These are phyloP conservation scores for Talaromyces wortmannii DNA, from an alignment of 495 filamentous ascomycete genomes.

Conservation along the genomic window DNA sequence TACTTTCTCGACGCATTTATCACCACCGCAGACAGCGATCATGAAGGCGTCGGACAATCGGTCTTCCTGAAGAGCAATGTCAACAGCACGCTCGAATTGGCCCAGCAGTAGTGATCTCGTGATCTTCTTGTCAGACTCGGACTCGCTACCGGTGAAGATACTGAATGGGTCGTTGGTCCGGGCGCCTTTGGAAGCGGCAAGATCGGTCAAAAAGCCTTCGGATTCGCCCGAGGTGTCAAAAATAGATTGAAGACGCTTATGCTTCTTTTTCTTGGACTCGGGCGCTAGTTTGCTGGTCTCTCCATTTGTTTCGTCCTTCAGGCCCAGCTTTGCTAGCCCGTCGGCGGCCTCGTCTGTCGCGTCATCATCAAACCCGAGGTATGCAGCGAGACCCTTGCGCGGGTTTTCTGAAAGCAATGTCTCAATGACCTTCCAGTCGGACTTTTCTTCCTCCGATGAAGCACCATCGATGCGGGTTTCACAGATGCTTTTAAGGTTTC, in stretches of 20 bases:
- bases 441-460: slow-evolving; percentile 81
- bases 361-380: slow-evolving; percentile 76
- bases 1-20: slow-evolving; percentile 88
- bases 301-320: slow-evolving; percentile 46
- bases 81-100: slow-evolving; percentile 83
- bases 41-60: slow-evolving; percentile 95
- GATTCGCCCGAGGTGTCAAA: slow-evolving; percentile 73
- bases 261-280: slow-evolving; percentile 33
- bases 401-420: slow-evolving; percentile 78
- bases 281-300: slow-evolving; percentile 34
- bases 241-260: slow-evolving; percentile 68
- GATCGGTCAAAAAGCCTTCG: slow-evolving; percentile 72
- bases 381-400: slow-evolving; percentile 71
- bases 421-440: slow-evolving; percentile 90
- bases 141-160: slow-evolving; percentile 73
- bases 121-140: slow-evolving; percentile 75
- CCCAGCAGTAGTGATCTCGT: slow-evolving; percentile 84
- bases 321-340: slow-evolving; percentile 35
- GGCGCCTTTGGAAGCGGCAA: slow-evolving; percentile 69
- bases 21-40: slow-evolving; percentile 93
- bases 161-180: slow-evolving; percentile 85
- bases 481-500: slow-evolving; percentile 73
- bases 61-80: slow-evolving; percentile 79
- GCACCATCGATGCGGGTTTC: slow-evolving; percentile 68
- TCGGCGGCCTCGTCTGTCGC: slow-evolving; percentile 45